Evolutionary conservation across 164 flowering plant species (phyloP).

Genomic region (Magnolia officinalis): DNA sequence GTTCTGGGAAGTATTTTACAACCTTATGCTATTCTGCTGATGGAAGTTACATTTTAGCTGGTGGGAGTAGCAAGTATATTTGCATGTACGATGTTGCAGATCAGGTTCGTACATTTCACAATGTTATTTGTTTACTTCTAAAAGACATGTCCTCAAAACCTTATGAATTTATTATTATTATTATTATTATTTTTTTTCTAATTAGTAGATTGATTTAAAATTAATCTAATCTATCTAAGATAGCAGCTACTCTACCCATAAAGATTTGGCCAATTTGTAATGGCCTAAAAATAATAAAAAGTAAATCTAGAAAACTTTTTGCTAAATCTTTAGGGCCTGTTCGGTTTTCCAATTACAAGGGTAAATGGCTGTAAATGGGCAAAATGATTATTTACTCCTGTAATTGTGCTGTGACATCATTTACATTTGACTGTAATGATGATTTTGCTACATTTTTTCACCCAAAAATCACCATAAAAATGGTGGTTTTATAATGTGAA

Average conservation of each 20-base stretch:
- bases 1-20: constrained; percentile 87
- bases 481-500: too few relatives aligned
- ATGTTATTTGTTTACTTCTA: neutral
- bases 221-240: neutral
- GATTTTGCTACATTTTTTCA: too few relatives aligned
- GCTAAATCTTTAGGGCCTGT: too few relatives aligned
- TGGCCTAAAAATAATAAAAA: neutral
- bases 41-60: constrained; percentile 95
- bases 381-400: too few relatives aligned
- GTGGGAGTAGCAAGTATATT: constrained; percentile 88
- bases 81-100: constrained; percentile 98
- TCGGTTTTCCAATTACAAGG: too few relatives aligned
- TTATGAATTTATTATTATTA: neutral
- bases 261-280: neutral
- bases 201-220: too few relatives aligned
- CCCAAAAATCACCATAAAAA: too few relatives aligned
- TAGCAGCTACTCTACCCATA: neutral
- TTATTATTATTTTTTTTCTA: too few relatives aligned
- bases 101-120: constrained; percentile 49
- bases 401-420: too few relatives aligned
- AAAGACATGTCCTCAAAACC: neutral
- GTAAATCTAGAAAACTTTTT: neutral
- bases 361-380: too few relatives aligned
- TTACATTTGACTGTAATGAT: too few relatives aligned
- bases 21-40: constrained; percentile 93